Evolutionary conservation across 495 filamentous ascomycete genomes (phyloP).

Genomic region (Filosporella fistucella): DNA sequence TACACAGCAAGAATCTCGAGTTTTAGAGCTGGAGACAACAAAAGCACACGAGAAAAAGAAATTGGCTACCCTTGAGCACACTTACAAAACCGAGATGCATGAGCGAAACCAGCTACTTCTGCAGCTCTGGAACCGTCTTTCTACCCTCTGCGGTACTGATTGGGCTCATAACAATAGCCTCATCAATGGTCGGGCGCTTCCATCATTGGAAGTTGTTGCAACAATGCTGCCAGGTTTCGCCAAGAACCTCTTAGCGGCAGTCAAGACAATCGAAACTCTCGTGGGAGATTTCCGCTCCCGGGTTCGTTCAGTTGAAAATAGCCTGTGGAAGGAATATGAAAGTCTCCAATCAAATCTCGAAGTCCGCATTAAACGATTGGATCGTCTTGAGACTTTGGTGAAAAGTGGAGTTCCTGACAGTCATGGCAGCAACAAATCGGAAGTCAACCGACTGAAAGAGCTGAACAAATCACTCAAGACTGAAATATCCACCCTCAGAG

Average conservation of each 20-base stretch:
- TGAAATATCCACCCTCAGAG: conserved; percentile 71
- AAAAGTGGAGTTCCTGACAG: conserved; percentile 38
- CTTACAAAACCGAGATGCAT: conserved; percentile 76
- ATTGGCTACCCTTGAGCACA: conserved; percentile 66
- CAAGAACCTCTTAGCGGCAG: conserved; percentile 79
- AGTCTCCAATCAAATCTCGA: conserved; percentile 77
- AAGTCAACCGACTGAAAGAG: conserved; percentile 68
- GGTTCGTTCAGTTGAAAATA: conserved; percentile 78
- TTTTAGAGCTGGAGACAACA: conserved; percentile 75
- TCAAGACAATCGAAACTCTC: conserved; percentile 83
- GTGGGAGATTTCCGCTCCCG: conserved; percentile 75
- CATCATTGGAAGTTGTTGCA: conserved; percentile 72
- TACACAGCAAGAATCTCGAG: conserved; percentile 74
- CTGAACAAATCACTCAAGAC: conserved; percentile 80
- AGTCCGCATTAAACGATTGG: conserved; percentile 76
- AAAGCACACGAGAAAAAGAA: conserved; percentile 70
- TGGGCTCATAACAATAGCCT: conserved; percentile 89
- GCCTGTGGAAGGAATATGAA: conserved; percentile 87
- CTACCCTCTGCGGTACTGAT: conserved; percentile 79
- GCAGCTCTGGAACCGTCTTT: conserved; percentile 81
- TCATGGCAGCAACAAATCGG: conserved; percentile 37
- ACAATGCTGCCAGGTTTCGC: conserved; percentile 78
- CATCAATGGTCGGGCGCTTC: conserved; percentile 77
- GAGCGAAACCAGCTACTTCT: conserved; percentile 89
- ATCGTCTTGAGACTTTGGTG: conserved; percentile 75